Evolutionary conservation across 2,329 filamentous ascomycete species (phyloP), one percentile per base, ranked within the genome.

Genomic region (Colletotrichum filicis): DNA sequence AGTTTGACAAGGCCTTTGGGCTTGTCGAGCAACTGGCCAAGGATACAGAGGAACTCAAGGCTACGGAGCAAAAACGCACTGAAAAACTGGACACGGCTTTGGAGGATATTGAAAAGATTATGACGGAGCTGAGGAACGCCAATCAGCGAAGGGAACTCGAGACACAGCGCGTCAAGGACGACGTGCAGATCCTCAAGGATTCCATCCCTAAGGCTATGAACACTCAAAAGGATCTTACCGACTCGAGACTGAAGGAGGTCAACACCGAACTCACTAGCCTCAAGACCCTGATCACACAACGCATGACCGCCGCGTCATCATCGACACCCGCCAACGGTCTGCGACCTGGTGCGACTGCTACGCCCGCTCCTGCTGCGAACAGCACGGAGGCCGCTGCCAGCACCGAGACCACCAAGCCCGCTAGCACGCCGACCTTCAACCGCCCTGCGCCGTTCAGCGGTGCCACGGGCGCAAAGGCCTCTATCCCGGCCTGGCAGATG

Each of bases 11-110:
- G 78, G 95, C 96, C 2, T 99, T 99, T 81, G 88, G 92, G 22
- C 89, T 98, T 16, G 92, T 99, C 12, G 97, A 99, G 73, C 97
- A 98, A 80, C 89, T 99, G 1, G 91, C 94, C 49, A 94, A 94
- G 77, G 97, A 99, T 81, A 99, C 97, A 0, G 92, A 95, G 66
- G 90, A 92, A 9, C 89, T 99, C 73, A 99, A 99, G 84, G 88
- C 91, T 5, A 93, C 95, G 0, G 97, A 99, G 85, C 89, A 95
- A 80, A 89, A 93, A 72, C 91, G 97, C 73, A 97, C 95, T 11
- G 92, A 95, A 79, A 92, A 93, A 74, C 86, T 99, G 6, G 97
- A 99, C 80, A 87, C 87, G 60, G 93, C 96, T 2, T 88, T 99
- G 14, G 87, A 89, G 5, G 95, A 98, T 64, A 92, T 99, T 7